Conservation (phyloP, 768 basidiomycete species). For the Mycena pura region DNA sequence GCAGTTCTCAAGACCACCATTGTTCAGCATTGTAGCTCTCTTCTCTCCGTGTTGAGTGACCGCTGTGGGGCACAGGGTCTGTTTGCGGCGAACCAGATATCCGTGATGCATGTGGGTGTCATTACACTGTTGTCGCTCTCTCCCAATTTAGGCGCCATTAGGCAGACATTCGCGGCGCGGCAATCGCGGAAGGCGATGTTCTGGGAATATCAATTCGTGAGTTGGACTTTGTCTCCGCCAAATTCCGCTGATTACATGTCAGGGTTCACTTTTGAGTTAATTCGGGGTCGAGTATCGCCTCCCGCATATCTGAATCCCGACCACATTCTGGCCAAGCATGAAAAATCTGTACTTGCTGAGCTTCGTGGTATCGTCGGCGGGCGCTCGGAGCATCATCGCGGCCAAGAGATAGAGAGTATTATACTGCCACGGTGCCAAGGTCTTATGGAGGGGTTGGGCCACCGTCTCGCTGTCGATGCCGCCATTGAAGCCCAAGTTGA, state of each 20-base stretch:
- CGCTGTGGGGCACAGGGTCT: no score
- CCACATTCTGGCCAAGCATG: not conserved
- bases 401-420: not conserved
- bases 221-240: not conserved
- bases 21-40: no score
- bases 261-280: not conserved
- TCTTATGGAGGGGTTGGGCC: not conserved
- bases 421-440: not conserved
- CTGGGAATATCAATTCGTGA: not conserved
- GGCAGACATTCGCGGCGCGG: not conserved
- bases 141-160: no score
- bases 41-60: no score
- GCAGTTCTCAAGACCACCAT: no score
- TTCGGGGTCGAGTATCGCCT: not conserved
- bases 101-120: no score
- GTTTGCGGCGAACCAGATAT: no score
- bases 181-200: not conserved
- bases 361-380: not conserved
- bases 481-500: not conserved
- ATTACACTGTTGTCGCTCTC: no score
- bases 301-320: not conserved
- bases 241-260: not conserved
- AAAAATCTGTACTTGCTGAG: not conserved
- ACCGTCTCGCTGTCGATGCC: not conserved
- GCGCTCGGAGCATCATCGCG: not conserved